phyloP scores from a whole-genome alignment of 768 basidiomycete species.

The Phylloporus sp. region DNA sequence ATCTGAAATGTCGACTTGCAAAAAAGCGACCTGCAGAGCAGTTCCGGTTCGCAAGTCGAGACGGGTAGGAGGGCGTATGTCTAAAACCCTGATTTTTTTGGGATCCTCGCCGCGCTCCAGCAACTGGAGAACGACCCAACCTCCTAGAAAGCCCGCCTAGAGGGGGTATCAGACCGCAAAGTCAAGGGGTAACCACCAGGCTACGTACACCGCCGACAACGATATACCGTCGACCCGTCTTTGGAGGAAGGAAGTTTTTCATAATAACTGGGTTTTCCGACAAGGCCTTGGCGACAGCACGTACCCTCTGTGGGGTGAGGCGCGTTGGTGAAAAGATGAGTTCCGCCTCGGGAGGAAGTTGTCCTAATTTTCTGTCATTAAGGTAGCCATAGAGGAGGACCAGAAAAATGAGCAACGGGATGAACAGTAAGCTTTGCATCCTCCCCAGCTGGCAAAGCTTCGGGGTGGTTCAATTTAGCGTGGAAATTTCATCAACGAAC shows the following conservation, averaged over 20 bases:
- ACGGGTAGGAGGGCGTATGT: slow-evolving; percentile 58
- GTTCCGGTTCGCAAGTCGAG: slow-evolving; percentile 50
- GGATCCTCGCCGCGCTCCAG: slow-evolving; percentile 69
- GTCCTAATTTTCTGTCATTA: slow-evolving; percentile 54
- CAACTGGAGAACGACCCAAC: slow-evolving; percentile 70
- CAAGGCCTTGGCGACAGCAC: slow-evolving; percentile 35
- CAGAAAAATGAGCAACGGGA: slow-evolving; percentile 2
- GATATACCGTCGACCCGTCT: slow-evolving; percentile 71
- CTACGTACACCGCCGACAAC: slow-evolving; percentile 66
- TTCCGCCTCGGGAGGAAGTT: slow-evolving; percentile 43
- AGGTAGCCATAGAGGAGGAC: slow-evolving; percentile 36
- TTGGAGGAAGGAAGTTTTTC: slow-evolving; percentile 51
- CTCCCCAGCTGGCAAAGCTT: too few species aligned
- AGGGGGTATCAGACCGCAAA: not conserved
- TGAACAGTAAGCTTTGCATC: slow-evolving; percentile 17
- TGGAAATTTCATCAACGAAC: too few species aligned
- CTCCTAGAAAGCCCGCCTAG: slow-evolving; percentile 71
- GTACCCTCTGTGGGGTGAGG: slow-evolving; percentile 40
- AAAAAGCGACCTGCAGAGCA: slow-evolving; percentile 50
- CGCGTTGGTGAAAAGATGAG: slow-evolving; percentile 48
- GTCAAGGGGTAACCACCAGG: not conserved
- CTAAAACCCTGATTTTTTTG: slow-evolving; percentile 56
- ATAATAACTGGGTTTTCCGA: slow-evolving; percentile 32
- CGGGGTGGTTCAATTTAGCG: too few species aligned
- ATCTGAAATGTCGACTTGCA: slow-evolving; percentile 56